Base-by-base conservation (phyloP, 331 rosid genomes). In the Phaseolus coccineus region DNA sequence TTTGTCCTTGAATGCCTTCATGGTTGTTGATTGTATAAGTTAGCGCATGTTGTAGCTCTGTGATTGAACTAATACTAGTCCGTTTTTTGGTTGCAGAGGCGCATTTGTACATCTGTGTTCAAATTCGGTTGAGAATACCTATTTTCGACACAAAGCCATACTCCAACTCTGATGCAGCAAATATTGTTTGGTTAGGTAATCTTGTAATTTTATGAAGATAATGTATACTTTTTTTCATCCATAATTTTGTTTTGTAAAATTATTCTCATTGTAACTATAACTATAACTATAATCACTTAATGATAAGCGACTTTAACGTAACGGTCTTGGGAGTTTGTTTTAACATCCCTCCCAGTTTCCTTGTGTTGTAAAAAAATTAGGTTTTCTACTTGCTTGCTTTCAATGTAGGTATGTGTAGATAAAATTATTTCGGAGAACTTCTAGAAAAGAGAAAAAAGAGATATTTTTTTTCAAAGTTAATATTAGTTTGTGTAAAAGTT, bases 221-320 rank as follows among this genome's bases (percentile, higher is more conserved):
- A 80, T 83, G 73, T 55, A 84, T 78, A 77, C 65, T 74, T 31
- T 58, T 19, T 81, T 71, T 83, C 83, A 27, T 33, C 64, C 79
- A 42, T 72, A 82, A 66, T 79, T 83, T 90, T 87, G 83, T 76
- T 74, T 79, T 79, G 85, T 87, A 83, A 87, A 81, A 58, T 61
- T 59, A 57, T 76, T 59, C 27, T 51, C 47, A 11, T 31, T 77
- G 79, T 77, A 73, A 74, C 71, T 75, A 79, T 77, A 73, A 74
- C 71, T 75, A 79, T 77, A 73, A 74, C 70, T 74, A 79, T 66
- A 74, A 74, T 58, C 73, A 81, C 81, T 77, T 77, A 75, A 87
- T 81, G 86, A 72, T 81, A 72, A 80, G 85, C 87, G 46, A 53
- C 79, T 69, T 61, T 72, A 83, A 62, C 68, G 52, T 81, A 81